Evolutionary conservation across 345 rosid genomes (phyloP), one percentile per base, ranked within the genome.

Genomic region (Eucalyptus pauciflora): DNA sequence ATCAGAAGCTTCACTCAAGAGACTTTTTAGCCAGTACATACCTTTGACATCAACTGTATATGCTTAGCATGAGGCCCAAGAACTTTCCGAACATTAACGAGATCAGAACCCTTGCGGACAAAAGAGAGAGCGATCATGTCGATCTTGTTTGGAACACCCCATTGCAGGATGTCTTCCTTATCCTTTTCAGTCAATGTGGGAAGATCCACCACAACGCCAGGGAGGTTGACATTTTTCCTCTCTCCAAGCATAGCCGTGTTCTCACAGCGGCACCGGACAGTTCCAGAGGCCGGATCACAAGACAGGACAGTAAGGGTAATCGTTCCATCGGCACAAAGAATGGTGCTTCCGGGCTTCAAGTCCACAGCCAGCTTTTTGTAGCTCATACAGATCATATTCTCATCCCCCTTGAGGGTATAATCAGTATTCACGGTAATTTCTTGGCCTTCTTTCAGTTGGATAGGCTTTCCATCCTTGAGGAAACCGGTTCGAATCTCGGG

Each of bases 221-320:
- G 90, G 67, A 89, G 90, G 81, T 89, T 89, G 71, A 87, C 88
- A 46, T 89, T 89, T 86, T 89, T 89, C 88, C 90, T 87, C 86
- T 89, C 90, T 33, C 88, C 90, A 13, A 89, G 85, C 90, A 89
- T 89, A 15, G 90, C 88, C 3, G 90, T 89, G 88, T 89, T 89
- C 87, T 89, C 88, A 31, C 90, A 89, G 80, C 90, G 90, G 90
- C 90, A 89, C 50, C 88, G 87, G 85, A 89, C 90, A 27, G 90
- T 89, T 24, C 88, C 90, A 20, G 90, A 50, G 31, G 88, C 29
- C 5, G 88, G 56, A 86, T 89, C 90, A 76, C 90, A 89, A 62
- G 90, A 89, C 79, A 89, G 60, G 86, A 89, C 90, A 4, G 86
- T 54, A 86, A 89, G 90, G 56, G 88, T 87, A 50, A 89, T 89